A percentile compares a stretch with the other conserved stretches of the same genome.
phyloP scores from a whole-genome alignment of 2,329 filamentous ascomycete species.

The Rutstroemia sp. region DNA sequence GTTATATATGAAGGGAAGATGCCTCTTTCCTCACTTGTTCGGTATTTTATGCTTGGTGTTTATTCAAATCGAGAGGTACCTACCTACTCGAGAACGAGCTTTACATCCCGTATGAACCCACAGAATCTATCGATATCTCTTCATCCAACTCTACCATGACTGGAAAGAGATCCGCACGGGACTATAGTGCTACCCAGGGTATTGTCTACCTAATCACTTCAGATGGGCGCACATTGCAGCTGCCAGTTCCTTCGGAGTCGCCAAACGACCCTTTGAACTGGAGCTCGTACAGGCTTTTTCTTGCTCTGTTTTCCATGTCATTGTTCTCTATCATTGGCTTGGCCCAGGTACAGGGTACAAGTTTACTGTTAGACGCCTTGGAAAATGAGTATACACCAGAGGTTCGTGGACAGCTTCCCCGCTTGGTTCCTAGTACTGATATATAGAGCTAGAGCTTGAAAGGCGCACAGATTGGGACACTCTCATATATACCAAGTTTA shows the following conservation, averaged over 20 bases:
- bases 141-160: neutral
- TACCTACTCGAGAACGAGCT: too few relatives aligned
- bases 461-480: neutral
- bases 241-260: conserved; percentile 24
- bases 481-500: neutral
- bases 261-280: neutral
- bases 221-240: conserved; percentile 26
- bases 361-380: neutral
- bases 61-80: too few relatives aligned
- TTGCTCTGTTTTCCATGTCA: neutral
- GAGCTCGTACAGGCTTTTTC: neutral
- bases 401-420: neutral
- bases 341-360: neutral
- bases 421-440: neutral
- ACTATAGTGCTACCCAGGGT: neutral
- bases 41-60: too few relatives aligned
- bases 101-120: too few relatives aligned
- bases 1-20: too few relatives aligned
- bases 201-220: conserved; percentile 30
- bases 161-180: neutral
- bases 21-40: too few relatives aligned
- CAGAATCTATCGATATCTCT: neutral
- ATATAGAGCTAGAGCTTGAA: neutral
- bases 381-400: neutral
- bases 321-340: neutral